These are phyloP conservation scores for Catharanthus roseus DNA, from an alignment of 257 asterid genomes.

Conservation along the genomic window DNA sequence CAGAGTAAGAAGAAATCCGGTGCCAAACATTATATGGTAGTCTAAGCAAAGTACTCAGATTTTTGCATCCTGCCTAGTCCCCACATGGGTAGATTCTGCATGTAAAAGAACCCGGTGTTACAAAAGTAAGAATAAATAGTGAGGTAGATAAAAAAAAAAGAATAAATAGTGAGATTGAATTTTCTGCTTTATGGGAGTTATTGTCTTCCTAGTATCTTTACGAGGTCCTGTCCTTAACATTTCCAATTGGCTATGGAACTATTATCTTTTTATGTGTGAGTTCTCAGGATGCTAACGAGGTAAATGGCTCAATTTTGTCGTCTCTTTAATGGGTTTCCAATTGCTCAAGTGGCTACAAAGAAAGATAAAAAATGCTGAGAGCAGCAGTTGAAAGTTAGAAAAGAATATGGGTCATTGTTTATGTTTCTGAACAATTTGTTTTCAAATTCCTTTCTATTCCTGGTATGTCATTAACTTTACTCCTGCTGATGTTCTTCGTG, in stretches of 20 bases:
- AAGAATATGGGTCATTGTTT: background rate
- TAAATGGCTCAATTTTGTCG: background rate
- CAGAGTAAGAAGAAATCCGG: too few species aligned
- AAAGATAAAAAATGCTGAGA: background rate
- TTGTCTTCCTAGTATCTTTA: background rate
- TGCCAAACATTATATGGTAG: too few species aligned
- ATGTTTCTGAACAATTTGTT: background rate
- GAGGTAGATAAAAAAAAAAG: too few species aligned
- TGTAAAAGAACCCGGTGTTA: background rate
- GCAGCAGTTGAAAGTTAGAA: background rate
- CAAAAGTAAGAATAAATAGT: too few species aligned
- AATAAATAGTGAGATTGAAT: background rate
- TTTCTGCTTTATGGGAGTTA: background rate
- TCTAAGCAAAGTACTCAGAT: too few species aligned
- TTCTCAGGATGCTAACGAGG: background rate
- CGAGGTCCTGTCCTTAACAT: background rate
- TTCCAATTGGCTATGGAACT: background rate
- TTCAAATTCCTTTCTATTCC: background rate
- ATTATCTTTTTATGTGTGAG: background rate
- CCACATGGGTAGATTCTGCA: too few species aligned
- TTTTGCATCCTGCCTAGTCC: too few species aligned
- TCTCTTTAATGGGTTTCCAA: background rate
- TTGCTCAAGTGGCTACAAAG: background rate
- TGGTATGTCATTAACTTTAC: background rate
- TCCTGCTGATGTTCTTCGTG: conserved; percentile 11